Evolutionary conservation across 106 monocot genomes (phyloP), one percentile per base, ranked within the genome.

Genomic region (Acanthochlamys bracteata): DNA sequence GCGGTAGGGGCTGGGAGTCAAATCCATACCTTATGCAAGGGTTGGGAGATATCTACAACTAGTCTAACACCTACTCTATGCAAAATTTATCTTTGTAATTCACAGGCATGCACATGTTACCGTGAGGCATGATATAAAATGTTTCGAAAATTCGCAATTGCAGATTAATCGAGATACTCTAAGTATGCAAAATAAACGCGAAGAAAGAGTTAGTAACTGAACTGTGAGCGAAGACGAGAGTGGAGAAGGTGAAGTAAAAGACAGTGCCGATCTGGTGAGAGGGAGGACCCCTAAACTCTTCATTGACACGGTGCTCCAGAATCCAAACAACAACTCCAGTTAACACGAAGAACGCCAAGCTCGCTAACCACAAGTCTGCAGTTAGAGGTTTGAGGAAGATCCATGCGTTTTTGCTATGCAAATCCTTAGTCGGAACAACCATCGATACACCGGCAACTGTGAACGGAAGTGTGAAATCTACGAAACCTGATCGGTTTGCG

Each of bases 161-260:
- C n/a, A n/a, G n/a, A n/a, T n/a, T n/a, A n/a, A n/a, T n/a, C n/a
- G n/a, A n/a, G n/a, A n/a, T n/a, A n/a, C 43, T 8, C 7, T 43
- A 43, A 8, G 43, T 8, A 43, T 43, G 43, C 7, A 43, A 43
- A 54, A 54, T 6, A 54, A 54, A n/a, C 6, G 53, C 16, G 19
- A n/a, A 54, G 11, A 54, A 17, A 19, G 53, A 16, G 43, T 10
- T 16, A 54, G 19, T 10, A 20, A 55, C 55, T 55, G 20, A 54
- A 77, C 86, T 79, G 67, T 95, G 84, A 0, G 83, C 75, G 39
- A 75, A 83, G 42, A 84, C 80, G 4, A 83, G 45, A n/a, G 78
- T 83, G n/a, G 88, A 83, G 77, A 88, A 88, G 26, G 75, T 27
- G 69, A 88, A 88, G 66, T 81, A 88, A 63, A 88, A 83, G 20